These are phyloP conservation scores for Gastrolobium villosum DNA, from an alignment of 306 rosid species.

Conservation along the genomic window DNA sequence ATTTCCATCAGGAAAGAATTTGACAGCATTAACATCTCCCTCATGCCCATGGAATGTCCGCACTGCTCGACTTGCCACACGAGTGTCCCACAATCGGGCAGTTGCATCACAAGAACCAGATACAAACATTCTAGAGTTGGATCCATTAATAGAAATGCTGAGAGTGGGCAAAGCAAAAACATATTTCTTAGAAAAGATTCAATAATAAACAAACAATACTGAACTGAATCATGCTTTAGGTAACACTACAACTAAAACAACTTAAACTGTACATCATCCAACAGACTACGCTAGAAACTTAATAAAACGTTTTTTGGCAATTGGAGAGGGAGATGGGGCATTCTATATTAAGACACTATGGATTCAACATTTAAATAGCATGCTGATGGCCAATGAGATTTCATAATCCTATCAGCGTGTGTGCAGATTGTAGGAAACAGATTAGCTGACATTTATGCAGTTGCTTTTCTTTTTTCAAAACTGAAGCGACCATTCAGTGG, in stretches of 20 bases:
- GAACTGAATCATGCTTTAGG: slow-evolving; percentile 31
- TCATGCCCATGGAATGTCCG: slow-evolving; percentile 87
- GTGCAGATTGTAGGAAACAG: slow-evolving; percentile 21
- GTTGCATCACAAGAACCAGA: slow-evolving; percentile 98
- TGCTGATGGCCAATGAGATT: not conserved
- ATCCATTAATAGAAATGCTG: slow-evolving; percentile 91
- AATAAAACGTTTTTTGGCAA: not conserved
- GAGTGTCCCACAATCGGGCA: slow-evolving; percentile 97
- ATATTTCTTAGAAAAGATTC: slow-evolving; percentile 16
- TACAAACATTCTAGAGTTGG: slow-evolving; percentile 84
- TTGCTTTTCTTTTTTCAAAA: slow-evolving; percentile 30
- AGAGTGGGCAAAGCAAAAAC: slow-evolving; percentile 36
- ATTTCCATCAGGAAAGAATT: slow-evolving; percentile 95
- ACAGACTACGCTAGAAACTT: slow-evolving; percentile 17
- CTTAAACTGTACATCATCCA: slow-evolving; percentile 19
- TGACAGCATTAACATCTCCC: slow-evolving; percentile 88
- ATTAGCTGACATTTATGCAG: slow-evolving; percentile 21
- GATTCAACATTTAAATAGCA: slow-evolving; percentile 33
- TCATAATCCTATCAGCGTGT: slow-evolving; percentile 2
- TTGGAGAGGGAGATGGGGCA: not conserved
- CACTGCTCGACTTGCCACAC: slow-evolving; percentile 98
- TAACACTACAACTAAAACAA: slow-evolving; percentile 18
- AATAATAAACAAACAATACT: slow-evolving; percentile 12
- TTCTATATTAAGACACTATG: slow-evolving; percentile 2
- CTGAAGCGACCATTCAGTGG: slow-evolving; percentile 3